These are phyloP conservation scores for Staphylotrichum tortipilum DNA, from an alignment of 495 filamentous ascomycete species.

Conservation along the genomic window DNA sequence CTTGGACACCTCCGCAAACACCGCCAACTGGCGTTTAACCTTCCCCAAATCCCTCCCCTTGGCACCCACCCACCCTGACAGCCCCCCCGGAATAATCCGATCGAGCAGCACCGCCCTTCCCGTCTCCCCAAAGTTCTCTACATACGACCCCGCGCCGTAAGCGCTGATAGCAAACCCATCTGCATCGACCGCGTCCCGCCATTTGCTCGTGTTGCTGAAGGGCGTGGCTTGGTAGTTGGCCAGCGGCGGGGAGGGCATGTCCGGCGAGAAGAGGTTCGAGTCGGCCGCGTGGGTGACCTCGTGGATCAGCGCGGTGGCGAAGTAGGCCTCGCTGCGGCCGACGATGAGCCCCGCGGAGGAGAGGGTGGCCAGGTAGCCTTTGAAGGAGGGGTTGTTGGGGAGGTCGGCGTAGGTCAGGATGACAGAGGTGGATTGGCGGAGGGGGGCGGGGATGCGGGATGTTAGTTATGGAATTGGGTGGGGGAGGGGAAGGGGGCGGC, in stretches of 20 bases:
- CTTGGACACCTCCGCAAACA: neutral
- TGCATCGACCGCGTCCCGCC: neutral
- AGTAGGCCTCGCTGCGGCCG: conserved; percentile 7
- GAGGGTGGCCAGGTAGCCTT: conserved; percentile 5
- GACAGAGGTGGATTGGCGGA: conserved; percentile 4
- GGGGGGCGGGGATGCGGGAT: neutral
- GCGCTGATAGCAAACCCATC: conserved; percentile 11
- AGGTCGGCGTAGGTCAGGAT: conserved; percentile 11
- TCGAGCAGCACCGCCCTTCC: conserved; percentile 9
- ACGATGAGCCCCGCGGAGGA: conserved; percentile 7
- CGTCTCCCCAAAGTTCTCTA: conserved; percentile 12
- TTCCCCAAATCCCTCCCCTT: conserved; percentile 6
- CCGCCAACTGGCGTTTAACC: neutral
- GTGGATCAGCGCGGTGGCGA: conserved; percentile 11
- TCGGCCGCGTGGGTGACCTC: conserved; percentile 11
- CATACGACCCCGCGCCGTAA: conserved; percentile 7
- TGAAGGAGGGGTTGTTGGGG: conserved; percentile 6
- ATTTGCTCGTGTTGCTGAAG: conserved; percentile 2
- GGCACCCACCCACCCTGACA: neutral
- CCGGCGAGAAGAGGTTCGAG: conserved; percentile 5
- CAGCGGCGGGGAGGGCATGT: neutral
- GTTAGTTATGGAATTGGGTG: neutral
- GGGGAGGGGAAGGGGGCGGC: neutral
- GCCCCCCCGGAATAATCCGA: conserved; percentile 6
- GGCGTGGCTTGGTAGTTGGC: no score